phyloP scores from a whole-genome alignment of 345 rosid species.

The Garcia nutans region DNA sequence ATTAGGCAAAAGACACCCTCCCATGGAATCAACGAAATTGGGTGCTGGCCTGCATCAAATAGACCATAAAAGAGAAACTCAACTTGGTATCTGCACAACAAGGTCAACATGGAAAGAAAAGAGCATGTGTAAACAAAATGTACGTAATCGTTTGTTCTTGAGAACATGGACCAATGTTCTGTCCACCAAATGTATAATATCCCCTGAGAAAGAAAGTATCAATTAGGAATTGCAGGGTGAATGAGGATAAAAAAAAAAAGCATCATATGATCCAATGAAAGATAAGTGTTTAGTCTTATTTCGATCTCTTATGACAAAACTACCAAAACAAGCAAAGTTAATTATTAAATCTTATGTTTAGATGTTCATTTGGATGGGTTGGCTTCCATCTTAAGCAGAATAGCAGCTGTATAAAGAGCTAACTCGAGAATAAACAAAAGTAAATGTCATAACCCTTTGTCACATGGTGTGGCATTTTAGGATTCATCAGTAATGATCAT shows the following conservation, averaged over 20 bases:
- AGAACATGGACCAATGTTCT: slow-evolving; percentile 27
- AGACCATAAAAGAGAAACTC: slow-evolving; percentile 9
- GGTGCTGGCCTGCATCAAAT: slow-evolving; percentile 45
- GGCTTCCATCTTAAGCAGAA: not conserved
- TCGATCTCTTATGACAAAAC: not conserved
- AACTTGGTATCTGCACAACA: slow-evolving; percentile 11
- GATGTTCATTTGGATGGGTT: not conserved
- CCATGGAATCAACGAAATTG: slow-evolving; percentile 34
- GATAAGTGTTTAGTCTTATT: not conserved
- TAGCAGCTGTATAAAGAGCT: not conserved
- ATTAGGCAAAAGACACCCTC: slow-evolving; percentile 41
- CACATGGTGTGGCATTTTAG: slow-evolving; percentile 1
- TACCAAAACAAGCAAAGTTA: not conserved
- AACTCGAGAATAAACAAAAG: slow-evolving; percentile 2
- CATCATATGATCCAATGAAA: not conserved
- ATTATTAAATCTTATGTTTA: not conserved
- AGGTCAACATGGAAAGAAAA: not conserved
- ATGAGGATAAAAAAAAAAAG: not conserved
- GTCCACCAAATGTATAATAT: slow-evolving; percentile 29
- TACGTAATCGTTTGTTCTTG: slow-evolving; percentile 36
- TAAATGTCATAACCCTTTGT: not conserved
- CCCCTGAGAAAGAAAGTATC: slow-evolving; percentile 32
- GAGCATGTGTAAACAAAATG: not conserved
- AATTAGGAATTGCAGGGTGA: not conserved
- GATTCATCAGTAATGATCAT: slow-evolving; percentile 1